Conservation (phyloP, 129 eudicot species). For the Flaveria ramosissima region DNA sequence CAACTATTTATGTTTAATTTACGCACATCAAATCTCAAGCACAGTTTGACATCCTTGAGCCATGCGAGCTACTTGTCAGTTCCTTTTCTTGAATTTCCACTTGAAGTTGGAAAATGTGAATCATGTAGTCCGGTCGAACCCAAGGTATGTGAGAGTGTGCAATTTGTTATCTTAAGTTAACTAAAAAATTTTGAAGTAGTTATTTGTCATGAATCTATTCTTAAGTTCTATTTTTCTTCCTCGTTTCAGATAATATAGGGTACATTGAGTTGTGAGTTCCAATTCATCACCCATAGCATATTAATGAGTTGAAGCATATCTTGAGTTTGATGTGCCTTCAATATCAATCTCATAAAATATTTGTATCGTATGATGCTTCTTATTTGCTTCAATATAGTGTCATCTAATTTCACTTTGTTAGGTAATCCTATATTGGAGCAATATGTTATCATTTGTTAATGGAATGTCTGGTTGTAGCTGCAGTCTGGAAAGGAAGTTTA, state of each 20-base stretch:
- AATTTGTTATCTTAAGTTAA: conserved; percentile 15
- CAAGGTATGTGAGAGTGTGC: conserved; percentile 86
- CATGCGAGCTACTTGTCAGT: conserved; percentile 87
- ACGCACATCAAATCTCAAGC: conserved; percentile 27
- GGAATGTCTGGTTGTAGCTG: no score
- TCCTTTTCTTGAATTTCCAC: conserved; percentile 93
- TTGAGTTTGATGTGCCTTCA: conserved; percentile 61
- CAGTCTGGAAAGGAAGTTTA: no score
- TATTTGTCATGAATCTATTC: conserved; percentile 6
- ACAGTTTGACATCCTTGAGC: conserved; percentile 79
- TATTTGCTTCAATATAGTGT: no score
- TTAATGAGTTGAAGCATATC: conserved; percentile 62
- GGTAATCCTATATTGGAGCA: no score
- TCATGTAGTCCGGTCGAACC: conserved; percentile 92
- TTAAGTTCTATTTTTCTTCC: background rate
- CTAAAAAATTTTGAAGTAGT: background rate
- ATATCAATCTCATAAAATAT: no score
- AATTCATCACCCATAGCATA: conserved; percentile 85
- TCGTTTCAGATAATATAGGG: conserved; percentile 88
- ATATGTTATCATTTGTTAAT: no score
- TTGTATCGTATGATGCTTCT: no score
- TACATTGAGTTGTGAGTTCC: conserved; percentile 80
- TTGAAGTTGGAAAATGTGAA: conserved; percentile 90
- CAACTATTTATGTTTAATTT: conserved; percentile 22
- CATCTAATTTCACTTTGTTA: no score